Conservation (phyloP, 2,329 filamentous ascomycete genomes). For the Hymenoscyphus albidus region DNA sequence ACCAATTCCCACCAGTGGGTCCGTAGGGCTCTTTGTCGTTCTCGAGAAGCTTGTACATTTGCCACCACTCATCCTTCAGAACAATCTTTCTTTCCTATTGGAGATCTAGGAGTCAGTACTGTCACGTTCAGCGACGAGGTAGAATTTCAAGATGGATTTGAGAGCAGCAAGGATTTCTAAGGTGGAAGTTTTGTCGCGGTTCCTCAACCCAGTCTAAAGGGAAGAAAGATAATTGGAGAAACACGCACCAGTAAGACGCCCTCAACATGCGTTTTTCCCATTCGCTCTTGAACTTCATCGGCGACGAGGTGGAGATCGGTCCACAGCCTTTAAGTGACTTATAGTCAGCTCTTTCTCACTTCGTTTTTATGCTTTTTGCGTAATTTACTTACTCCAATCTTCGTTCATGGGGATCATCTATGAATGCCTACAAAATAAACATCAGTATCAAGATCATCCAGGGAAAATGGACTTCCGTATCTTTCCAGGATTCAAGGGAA, state of each 20-base stretch:
- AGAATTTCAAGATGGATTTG: too few relatives aligned
- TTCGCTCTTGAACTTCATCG: neutral
- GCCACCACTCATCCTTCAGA: neutral
- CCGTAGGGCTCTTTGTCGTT: neutral
- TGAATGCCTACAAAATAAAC: neutral
- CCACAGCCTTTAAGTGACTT: neutral
- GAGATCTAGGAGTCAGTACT: too few relatives aligned
- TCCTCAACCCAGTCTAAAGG: too few relatives aligned
- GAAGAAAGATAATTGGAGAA: too few relatives aligned
- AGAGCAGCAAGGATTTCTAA: too few relatives aligned
- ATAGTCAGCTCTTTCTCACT: neutral
- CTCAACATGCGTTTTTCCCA: neutral
- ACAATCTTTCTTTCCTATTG: neutral
- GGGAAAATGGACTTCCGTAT: neutral
- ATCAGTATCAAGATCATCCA: neutral
- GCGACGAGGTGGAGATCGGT: neutral
- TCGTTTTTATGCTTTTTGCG: neutral
- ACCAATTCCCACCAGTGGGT: neutral
- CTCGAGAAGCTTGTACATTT: neutral
- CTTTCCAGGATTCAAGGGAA: neutral
- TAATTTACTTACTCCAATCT: neutral
- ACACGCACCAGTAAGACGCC: neutral
- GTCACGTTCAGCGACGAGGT: too few relatives aligned
- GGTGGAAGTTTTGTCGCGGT: too few relatives aligned
- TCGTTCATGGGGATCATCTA: neutral